phyloP scores from a whole-genome alignment of 768 basidiomycete genomes.

The Russula ochroleuca region DNA sequence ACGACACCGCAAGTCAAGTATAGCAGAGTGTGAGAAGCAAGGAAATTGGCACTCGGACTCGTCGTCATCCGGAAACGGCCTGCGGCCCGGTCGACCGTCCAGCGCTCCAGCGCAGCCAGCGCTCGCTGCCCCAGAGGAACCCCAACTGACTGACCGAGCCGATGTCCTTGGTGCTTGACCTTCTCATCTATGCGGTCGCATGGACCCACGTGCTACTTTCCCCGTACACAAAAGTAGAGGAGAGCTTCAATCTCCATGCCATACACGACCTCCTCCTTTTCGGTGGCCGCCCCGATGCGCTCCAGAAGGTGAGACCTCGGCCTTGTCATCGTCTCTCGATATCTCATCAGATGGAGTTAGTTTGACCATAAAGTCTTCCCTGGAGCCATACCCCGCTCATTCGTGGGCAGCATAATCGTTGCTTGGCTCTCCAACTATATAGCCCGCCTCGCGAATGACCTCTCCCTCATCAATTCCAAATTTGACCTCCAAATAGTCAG shows the following conservation, averaged over 20 bases:
- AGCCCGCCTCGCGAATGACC: slow-evolving; percentile 38
- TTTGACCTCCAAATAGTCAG: slow-evolving; percentile 67
- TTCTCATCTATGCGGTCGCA: slow-evolving; percentile 45
- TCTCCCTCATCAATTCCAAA: slow-evolving; percentile 51
- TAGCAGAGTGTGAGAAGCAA: background rate
- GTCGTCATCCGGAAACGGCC: slow-evolving; percentile 1
- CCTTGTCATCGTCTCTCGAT: background rate
- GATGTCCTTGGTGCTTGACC: slow-evolving; percentile 46
- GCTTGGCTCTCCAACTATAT: slow-evolving; percentile 53
- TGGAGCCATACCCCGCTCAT: slow-evolving; percentile 86
- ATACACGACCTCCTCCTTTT: slow-evolving; percentile 82
- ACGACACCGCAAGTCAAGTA: background rate
- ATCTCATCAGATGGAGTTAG: slow-evolving; percentile 37
- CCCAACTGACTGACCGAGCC: background rate
- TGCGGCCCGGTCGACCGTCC: slow-evolving; percentile 3
- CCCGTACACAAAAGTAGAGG: slow-evolving; percentile 96
- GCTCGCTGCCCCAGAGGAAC: background rate
- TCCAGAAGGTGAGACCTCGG: slow-evolving; percentile 43
- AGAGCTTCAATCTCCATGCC: slow-evolving; percentile 93
- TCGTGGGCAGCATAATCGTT: slow-evolving; percentile 70
- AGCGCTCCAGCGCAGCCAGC: too few species aligned
- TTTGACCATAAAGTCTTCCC: slow-evolving; percentile 89
- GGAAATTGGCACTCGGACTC: background rate
- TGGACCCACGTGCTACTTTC: slow-evolving; percentile 71
- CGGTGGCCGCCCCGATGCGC: slow-evolving; percentile 44